Percentiles rank a stretch among this genome's conserved stretches.
phyloP scores from a whole-genome alignment of 1,284 basidiomycete genomes.

The Marasmius fiardii region DNA sequence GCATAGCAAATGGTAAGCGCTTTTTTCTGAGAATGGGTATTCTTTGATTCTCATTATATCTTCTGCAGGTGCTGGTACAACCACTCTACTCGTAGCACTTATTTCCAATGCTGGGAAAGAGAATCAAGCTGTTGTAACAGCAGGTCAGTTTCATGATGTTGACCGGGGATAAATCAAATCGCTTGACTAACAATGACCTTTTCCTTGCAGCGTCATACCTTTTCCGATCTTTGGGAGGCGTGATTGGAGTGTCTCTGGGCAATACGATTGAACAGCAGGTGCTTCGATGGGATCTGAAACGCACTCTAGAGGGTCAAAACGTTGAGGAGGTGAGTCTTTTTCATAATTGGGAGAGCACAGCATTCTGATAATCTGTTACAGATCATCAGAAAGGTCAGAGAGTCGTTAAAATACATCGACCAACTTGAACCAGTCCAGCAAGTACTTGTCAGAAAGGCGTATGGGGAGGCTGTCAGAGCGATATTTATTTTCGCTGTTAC shows the following conservation, averaged over 20 bases:
- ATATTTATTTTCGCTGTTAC: too few species aligned
- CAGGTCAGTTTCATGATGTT: slow-evolving; percentile 33
- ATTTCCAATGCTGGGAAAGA: slow-evolving; percentile 57
- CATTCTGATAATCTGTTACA: slow-evolving; percentile 29
- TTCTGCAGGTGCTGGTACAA: slow-evolving; percentile 42
- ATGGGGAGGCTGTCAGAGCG: too few species aligned
- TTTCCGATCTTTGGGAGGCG: slow-evolving; percentile 58
- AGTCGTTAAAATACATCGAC: not conserved
- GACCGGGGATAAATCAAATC: too few species aligned
- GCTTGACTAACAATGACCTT: too few species aligned
- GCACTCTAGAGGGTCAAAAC: slow-evolving; percentile 23
- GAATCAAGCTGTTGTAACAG: slow-evolving; percentile 63
- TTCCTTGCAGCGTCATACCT: slow-evolving; percentile 50
- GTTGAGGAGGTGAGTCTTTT: slow-evolving; percentile 1
- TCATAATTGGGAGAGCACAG: not conserved
- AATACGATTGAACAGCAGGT: slow-evolving; percentile 51
- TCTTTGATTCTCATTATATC: not conserved
- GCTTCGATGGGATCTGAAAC: slow-evolving; percentile 40
- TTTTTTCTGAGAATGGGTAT: not conserved
- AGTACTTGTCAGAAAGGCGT: too few species aligned
- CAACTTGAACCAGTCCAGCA: too few species aligned
- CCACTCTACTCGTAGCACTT: slow-evolving; percentile 54
- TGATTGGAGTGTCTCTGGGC: slow-evolving; percentile 51
- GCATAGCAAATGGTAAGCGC: slow-evolving; percentile 6
- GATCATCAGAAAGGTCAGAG: not conserved